Evolutionary conservation across 495 filamentous ascomycete species (phyloP), one percentile per base, ranked within the genome.

Genomic region (Aspergillus asperescens): DNA sequence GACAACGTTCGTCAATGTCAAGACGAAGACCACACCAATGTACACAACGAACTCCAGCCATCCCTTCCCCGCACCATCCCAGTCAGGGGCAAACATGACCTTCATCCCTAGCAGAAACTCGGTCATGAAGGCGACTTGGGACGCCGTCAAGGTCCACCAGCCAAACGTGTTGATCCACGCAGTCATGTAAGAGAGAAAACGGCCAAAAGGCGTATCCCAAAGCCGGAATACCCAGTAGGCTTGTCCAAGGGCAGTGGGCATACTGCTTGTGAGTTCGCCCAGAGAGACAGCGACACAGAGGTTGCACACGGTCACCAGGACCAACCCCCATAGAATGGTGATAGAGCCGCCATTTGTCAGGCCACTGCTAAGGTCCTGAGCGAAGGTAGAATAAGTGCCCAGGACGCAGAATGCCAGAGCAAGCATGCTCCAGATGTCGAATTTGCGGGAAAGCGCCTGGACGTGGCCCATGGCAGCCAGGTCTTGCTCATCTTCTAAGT

Each of bases 161-260:
- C 73, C 71, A 50, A 74, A 76, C 8, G 68, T 72, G 54, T 76
- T 74, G 55, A 76, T 73, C 73, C 73, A 74, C 0, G 73, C 73
- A 53, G 70, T 73, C 60, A 74, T 71, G 53, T 76, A 76, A 3
- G 70, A 73, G 7, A 61, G 48, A 16, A 73, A 76, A 0, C 72
- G 65, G 1, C 70, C 73, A 9, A 44, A 54, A 0, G 53, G 63
- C 4, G 62, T 63, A 16, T 67, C 57, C 66, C 67, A 71, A 7
- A 76, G 61, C n/a, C 71, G 66, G 37, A 62, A 65, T 13, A 72
- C 62, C 72, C 71, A 74, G 29, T 74, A 76, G 0, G 71, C 71
- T 48, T 75, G 73, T 3, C 73, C 73, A 12, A 74, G 51, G 0
- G 71, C 69, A 1, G 72, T 74, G 1, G 73, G 73, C 73, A 76